Conservation (phyloP, 306 rosid species). For the Cicer chorassanicum region DNA sequence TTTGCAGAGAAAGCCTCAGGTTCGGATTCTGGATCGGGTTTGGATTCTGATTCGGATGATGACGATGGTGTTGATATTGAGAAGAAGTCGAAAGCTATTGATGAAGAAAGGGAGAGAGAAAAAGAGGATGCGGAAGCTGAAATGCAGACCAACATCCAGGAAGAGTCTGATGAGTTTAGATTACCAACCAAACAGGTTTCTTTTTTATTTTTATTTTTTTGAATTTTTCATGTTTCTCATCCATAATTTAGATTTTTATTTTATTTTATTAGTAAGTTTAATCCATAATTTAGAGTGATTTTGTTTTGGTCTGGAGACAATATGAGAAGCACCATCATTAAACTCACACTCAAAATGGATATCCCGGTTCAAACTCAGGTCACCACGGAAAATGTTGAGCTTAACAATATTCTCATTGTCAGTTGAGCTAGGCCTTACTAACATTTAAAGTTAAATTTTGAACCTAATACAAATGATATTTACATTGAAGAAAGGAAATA, state of each 20-base stretch:
- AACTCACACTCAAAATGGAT: no score
- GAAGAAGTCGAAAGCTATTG: constrained; percentile 64
- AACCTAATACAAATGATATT: neutral
- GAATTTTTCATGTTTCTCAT: neutral
- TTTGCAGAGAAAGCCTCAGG: constrained; percentile 53
- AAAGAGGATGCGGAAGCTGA: constrained; percentile 68
- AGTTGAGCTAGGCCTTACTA: no score
- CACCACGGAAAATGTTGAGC: no score
- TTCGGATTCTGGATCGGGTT: constrained; percentile 44
- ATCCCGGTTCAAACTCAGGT: no score
- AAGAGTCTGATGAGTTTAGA: constrained; percentile 89
- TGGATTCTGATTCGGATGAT: constrained; percentile 38
- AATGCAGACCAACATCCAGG: constrained; percentile 67
- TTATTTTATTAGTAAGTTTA: no score
- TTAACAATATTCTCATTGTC: no score
- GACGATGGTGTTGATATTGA: constrained; percentile 66
- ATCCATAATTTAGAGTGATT: no score
- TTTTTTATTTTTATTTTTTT: neutral
- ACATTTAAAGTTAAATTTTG: neutral
- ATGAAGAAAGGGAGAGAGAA: constrained; percentile 55
- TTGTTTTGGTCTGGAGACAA: no score
- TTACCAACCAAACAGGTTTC: constrained; percentile 76
- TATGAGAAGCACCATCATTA: no score
- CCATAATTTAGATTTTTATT: neutral
- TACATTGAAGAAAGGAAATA: no score